Evolutionary conservation across 108 stramenopile genomes (phyloP).

Genomic region (Parmales sp.): DNA sequence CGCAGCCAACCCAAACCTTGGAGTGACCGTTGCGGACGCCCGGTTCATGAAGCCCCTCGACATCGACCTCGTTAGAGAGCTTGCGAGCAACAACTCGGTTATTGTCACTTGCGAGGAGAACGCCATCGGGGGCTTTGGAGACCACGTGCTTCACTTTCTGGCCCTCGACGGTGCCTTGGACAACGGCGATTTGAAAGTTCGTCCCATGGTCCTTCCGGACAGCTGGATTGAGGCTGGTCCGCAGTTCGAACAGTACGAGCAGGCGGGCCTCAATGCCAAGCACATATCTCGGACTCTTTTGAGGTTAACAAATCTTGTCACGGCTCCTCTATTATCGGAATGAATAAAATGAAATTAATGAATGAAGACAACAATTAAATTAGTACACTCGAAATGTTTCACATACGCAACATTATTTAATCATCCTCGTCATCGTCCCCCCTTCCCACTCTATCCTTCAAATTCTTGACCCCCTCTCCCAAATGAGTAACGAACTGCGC

Average conservation of each 20-base stretch:
- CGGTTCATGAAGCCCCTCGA: conserved; percentile 95
- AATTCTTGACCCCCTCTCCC: too few relatives aligned
- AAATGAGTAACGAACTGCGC: too few relatives aligned
- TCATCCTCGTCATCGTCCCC: too few relatives aligned
- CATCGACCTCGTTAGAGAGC: conserved; percentile 71
- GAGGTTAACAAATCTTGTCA: too few relatives aligned
- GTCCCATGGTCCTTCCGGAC: conserved; percentile 95
- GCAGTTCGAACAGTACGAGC: conserved; percentile 91
- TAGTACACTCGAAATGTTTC: too few relatives aligned
- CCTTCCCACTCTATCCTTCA: too few relatives aligned
- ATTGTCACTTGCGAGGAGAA: conserved; percentile 89
- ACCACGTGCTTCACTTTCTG: conserved; percentile 89
- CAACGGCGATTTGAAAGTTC: conserved; percentile 76
- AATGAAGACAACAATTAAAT: too few relatives aligned
- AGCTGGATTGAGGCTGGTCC: conserved; percentile 86
- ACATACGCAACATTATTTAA: too few relatives aligned
- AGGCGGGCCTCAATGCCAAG: conserved; percentile 79
- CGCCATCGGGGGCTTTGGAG: conserved; percentile 87
- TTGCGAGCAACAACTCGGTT: conserved; percentile 76
- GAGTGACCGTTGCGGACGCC: conserved; percentile 89
- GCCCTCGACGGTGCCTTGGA: conserved; percentile 80
- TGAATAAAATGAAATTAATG: too few relatives aligned
- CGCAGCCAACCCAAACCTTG: conserved; percentile 56
- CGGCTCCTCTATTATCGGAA: too few relatives aligned
- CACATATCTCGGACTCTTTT: conserved; percentile 81